These are phyloP conservation scores for Lachancea quebecensis DNA, from an alignment of 805 yeast genomes.

Conservation along the genomic window DNA sequence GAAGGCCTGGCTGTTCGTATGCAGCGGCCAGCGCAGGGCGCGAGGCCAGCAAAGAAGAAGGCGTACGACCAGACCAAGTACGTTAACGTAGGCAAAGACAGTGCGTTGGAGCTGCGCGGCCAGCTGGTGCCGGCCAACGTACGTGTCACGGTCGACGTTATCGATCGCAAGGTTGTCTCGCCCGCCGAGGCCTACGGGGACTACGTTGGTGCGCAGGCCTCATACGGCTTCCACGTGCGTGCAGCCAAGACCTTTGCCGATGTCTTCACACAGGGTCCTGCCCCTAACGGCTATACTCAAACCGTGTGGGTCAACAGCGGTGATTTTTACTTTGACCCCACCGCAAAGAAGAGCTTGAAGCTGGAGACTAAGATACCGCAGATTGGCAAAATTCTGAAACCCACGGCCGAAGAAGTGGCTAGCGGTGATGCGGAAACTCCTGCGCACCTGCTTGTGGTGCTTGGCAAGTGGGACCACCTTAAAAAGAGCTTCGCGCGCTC, in stretches of 20 bases:
- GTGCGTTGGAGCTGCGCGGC: constrained; percentile 49
- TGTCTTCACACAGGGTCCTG: constrained; percentile 63
- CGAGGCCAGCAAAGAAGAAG: constrained; percentile 35
- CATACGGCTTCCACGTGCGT: constrained; percentile 72
- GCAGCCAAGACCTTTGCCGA: constrained; percentile 53
- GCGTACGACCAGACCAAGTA: constrained; percentile 58
- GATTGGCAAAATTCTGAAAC: constrained; percentile 23
- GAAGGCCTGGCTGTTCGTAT: constrained; percentile 54
- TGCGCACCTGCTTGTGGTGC: constrained; percentile 43
- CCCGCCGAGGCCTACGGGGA: constrained; percentile 65
- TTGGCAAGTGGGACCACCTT: constrained; percentile 58
- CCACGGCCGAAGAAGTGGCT: constrained; percentile 14
- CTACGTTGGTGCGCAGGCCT: constrained; percentile 47
- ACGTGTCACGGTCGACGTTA: constrained; percentile 71
- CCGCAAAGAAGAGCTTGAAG: constrained; percentile 18
- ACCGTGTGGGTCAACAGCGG: constrained; percentile 63
- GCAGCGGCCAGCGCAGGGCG: constrained; percentile 30
- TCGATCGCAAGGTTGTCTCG: constrained; percentile 56
- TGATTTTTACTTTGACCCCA: constrained; percentile 44
- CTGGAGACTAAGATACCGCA: constrained; percentile 21
- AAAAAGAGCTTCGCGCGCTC: constrained; percentile 47
- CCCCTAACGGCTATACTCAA: constrained; percentile 61
- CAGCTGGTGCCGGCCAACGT: constrained; percentile 69
- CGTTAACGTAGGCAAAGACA: constrained; percentile 65
- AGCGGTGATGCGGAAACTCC: constrained; percentile 16